Base-by-base conservation (phyloP, 345 rosid species). In the Brassica juncea region DNA sequence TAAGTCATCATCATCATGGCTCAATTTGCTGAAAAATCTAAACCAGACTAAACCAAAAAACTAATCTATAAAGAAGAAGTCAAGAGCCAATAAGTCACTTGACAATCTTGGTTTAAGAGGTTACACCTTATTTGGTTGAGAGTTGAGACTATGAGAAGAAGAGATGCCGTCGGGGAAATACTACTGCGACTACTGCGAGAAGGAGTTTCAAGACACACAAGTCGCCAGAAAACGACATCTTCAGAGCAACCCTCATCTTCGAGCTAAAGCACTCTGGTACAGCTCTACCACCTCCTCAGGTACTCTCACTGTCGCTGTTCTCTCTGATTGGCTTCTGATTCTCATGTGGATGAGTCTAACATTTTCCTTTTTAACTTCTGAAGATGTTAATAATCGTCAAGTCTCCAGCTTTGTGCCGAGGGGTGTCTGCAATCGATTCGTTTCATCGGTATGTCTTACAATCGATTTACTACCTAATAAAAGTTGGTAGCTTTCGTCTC, bases 121-220 rank as follows among this genome's bases (percentile, higher is more conserved):
- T 23, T 23, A 23, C 25, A 23, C 25, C 25, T 23, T 23, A 23
- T 23, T 1, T 23, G 1, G 25, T 23, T 23, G 23, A 21, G 23
- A 21, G 23, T 21, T 21, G 23, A 21, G 23, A 21, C 25, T 23
- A 23, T 23, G 25, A 23, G 4, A 21, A 64, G 80, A 90, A 32
- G 25, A 32, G 27, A 65, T 92, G 98, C 90, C 92, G 68, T 8
- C 86, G 70, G 95, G 92, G 14, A 91, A 91, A 70, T 92, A 92
- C 67, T 84, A 88, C 85, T 94, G 97, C 54, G 97, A 94, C 34
- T 94, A 94, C 84, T 94, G 98, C 85, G 97, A 92, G 30, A 94
- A 94, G 77, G 88, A 94, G 67, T 92, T 94, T 84, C 97, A 87
- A 66, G 99, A 92, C 78, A 94, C 92, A 2, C 87, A 87, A 28